Percentiles rank a stretch among this genome's conserved stretches.
phyloP scores from a whole-genome alignment of 2,329 filamentous ascomycete genomes.

The Trematosphaeria pertusa region DNA sequence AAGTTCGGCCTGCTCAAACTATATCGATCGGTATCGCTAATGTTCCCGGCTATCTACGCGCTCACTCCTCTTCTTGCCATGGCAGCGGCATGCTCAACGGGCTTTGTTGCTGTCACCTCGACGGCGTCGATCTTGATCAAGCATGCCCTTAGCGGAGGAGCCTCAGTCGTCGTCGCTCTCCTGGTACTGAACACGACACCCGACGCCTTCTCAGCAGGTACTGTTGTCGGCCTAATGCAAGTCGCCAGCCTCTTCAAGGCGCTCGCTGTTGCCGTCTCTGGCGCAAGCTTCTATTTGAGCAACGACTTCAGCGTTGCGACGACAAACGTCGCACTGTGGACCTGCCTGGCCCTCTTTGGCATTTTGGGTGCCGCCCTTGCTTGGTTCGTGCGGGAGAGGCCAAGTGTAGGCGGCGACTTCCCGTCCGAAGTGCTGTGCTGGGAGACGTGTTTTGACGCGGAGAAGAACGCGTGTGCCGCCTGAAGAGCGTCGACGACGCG shows the following conservation, averaged over 20 bases:
- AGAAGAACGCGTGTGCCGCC: slow-evolving; percentile 24
- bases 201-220: slow-evolving; percentile 55
- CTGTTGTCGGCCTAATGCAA: slow-evolving; percentile 57
- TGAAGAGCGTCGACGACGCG: neutral
- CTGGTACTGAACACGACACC: slow-evolving; percentile 58
- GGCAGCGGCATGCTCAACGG: slow-evolving; percentile 40
- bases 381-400: slow-evolving; percentile 54
- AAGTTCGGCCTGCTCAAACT: slow-evolving; percentile 51
- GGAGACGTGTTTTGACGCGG: slow-evolving; percentile 55
- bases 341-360: slow-evolving; percentile 50
- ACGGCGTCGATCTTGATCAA: slow-evolving; percentile 52
- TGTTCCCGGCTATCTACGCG: slow-evolving; percentile 51
- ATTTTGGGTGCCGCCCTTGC: slow-evolving; percentile 52
- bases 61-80: slow-evolving; percentile 49
- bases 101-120: slow-evolving; percentile 47
- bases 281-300: slow-evolving; percentile 55
- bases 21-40: slow-evolving; percentile 50
- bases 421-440: slow-evolving; percentile 52
- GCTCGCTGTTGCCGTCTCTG: slow-evolving; percentile 54
- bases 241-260: slow-evolving; percentile 55
- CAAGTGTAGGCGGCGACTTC: slow-evolving; percentile 54
- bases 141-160: slow-evolving; percentile 50
- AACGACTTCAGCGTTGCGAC: slow-evolving; percentile 52
- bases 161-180: slow-evolving; percentile 53
- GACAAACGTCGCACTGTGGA: slow-evolving; percentile 56